Evolutionary conservation across 208 protist genomes (phyloP).

Genomic region (Acanthamoeba culbertsoni): DNA sequence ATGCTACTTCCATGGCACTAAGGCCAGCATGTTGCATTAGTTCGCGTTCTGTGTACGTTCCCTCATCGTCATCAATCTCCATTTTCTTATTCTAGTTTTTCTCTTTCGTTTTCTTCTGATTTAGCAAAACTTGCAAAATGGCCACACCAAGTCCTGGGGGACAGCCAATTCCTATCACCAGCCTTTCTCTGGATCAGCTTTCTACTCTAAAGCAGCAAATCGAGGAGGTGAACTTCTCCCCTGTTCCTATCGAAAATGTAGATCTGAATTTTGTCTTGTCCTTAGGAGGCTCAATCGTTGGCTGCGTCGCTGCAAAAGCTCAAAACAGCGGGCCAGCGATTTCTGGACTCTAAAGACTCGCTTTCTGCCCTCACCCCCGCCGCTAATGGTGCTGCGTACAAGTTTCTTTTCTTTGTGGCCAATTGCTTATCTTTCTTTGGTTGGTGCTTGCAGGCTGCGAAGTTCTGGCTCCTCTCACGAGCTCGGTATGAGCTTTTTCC

Average conservation of each 20-base stretch:
- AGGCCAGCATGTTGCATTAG: neutral
- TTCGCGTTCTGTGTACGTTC: neutral
- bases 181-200: constrained; percentile 47
- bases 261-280: neutral
- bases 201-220: constrained; percentile 36
- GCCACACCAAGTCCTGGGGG: neutral
- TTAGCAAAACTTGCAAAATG: neutral
- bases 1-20: neutral
- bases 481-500: neutral
- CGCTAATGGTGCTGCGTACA: neutral
- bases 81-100: neutral
- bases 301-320: constrained; percentile 28
- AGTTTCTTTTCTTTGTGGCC: neutral
- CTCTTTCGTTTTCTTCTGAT: neutral
- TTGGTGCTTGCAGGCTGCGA: neutral
- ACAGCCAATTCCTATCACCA: constrained; percentile 32
- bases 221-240: neutral
- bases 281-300: constrained; percentile 39
- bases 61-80: neutral
- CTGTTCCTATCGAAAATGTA: neutral
- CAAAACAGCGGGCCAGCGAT: neutral
- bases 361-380: neutral
- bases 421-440: no score
- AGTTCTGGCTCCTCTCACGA: constrained; percentile 12
- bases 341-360: constrained; percentile 1